A percentile compares a stretch with the other conserved stretches of the same genome.
Evolutionary conservation across 805 yeast genomes (phyloP).

Genomic region (Ogataea chonburiensis): DNA sequence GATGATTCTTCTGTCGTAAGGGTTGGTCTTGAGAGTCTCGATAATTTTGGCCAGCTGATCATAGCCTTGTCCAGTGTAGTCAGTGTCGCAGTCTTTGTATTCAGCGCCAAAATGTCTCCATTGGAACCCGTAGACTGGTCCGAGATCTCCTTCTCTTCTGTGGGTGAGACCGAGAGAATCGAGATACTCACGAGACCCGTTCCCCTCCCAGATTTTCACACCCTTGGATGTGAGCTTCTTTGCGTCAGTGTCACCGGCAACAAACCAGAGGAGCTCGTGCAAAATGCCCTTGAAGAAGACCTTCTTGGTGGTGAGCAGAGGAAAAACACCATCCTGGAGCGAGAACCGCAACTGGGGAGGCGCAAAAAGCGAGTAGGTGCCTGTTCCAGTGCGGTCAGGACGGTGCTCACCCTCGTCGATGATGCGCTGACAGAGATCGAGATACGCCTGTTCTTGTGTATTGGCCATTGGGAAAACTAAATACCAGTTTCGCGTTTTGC

Average conservation of each 20-base stretch:
- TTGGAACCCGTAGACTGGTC: constrained; percentile 98
- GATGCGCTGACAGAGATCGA: constrained; percentile 76
- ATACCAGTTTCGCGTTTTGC: constrained; percentile 3
- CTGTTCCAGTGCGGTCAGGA: constrained; percentile 97
- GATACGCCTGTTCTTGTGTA: constrained; percentile 78
- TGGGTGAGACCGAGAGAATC: constrained; percentile 78
- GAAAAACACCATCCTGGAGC: constrained; percentile 70
- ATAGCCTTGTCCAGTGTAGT: constrained; percentile 82
- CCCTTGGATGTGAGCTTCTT: constrained; percentile 74
- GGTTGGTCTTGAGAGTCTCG: constrained; percentile 76
- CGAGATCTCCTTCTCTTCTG: constrained; percentile 90
- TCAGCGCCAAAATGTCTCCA: constrained; percentile 99
- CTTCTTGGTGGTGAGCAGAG: constrained; percentile 87
- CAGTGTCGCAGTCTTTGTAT: constrained; percentile 80
- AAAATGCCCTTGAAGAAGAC: constrained; percentile 89
- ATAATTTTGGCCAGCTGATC: constrained; percentile 87
- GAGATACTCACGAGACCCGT: constrained; percentile 88
- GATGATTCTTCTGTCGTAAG: constrained; percentile 91
- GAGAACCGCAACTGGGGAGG: constrained; percentile 93
- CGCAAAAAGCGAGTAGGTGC: constrained; percentile 85
- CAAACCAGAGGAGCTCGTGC: constrained; percentile 90
- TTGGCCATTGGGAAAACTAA: constrained; percentile 28
- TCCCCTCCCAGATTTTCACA: constrained; percentile 99
- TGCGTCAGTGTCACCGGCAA: constrained; percentile 87
- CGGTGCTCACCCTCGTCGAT: constrained; percentile 84